Percentiles rank a stretch among this genome's conserved stretches.
Evolutionary conservation across 176 grass and related monocot genomes (phyloP).

Genomic region (Triticum turgidum): DNA sequence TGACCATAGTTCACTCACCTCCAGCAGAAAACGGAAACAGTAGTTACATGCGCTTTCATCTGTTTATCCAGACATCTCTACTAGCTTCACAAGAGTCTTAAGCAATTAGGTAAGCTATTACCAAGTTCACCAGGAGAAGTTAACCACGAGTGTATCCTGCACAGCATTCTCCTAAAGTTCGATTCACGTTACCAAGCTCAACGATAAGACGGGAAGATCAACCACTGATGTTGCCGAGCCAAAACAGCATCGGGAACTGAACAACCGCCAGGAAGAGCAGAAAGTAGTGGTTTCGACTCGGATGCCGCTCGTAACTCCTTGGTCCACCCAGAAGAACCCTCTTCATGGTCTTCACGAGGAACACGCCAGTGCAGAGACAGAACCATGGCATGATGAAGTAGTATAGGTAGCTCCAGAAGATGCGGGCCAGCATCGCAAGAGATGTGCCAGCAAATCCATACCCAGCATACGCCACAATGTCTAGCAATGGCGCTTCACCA

Average conservation of each 20-base stretch:
- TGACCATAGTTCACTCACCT: not conserved
- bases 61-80: conserved; percentile 3
- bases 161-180: not conserved
- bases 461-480: conserved; percentile 73
- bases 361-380: conserved; percentile 68
- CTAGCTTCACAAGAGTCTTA: conserved; percentile 7
- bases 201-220: not conserved
- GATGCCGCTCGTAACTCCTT: conserved; percentile 58
- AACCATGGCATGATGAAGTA: conserved; percentile 77
- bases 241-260: conserved; percentile 59
- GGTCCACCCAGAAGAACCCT: conserved; percentile 59
- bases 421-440: conserved; percentile 53
- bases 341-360: conserved; percentile 82
- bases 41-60: not conserved
- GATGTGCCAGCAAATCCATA: conserved; percentile 77
- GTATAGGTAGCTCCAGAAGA: conserved; percentile 66
- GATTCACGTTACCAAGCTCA: not conserved
- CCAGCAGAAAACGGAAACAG: not conserved
- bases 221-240: conserved; percentile 27
- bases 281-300: conserved; percentile 62
- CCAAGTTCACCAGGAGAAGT: not conserved
- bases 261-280: conserved; percentile 66
- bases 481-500: conserved; percentile 65
- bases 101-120: not conserved
- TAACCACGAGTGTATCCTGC: not conserved